Evolutionary conservation across 176 grass and related monocot genomes (phyloP), one percentile per base, ranked within the genome.

Genomic region (Phoenix dactylifera): DNA sequence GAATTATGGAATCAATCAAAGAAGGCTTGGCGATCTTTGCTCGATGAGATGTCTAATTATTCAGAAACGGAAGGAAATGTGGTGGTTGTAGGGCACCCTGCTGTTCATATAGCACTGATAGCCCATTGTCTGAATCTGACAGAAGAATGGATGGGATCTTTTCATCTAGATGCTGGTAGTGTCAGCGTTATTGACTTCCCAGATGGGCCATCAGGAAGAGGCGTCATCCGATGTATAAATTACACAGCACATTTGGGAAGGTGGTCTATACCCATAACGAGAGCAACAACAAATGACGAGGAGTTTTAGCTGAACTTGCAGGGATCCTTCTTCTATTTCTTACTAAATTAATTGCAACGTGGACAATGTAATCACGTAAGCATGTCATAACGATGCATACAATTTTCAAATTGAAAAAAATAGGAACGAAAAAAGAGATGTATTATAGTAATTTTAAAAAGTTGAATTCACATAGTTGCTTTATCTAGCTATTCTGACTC

Each of bases 101-200:
- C 67, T 30, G 61, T 92, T 50, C 84, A 82, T 63, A 66, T 74
- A 23, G 81, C 78, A 64, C 48, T 97, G 16, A 62, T 95, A 57
- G 76, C 81, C 30, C 82, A 79, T 24, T 91, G 84, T 19, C 84
- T 91, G 66, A 63, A 92, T 59, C 76, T 97, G 48, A 58, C 72
- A 4, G 66, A 70, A 62, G 87, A 97, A 18, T 73, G 72, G 60
- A 85, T 88, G 79, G 54, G 76, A 20, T 88, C 64, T 57, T 97
- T 97, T 39, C 87, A 97, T 78, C 74, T 97, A 26, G 87, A 97
- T 52, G 58, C 80, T 52, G 93, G 93, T 7, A 91, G 87, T 66
- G 70, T 97, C 63, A 83, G 78, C 53, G 81, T 97, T 49, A 75
- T 97, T 26, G 93, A 97, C 35, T 86, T 97, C 17, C 87, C 87